Conservation (phyloP, 768 basidiomycete genomes). For the Trametes meyenii region DNA sequence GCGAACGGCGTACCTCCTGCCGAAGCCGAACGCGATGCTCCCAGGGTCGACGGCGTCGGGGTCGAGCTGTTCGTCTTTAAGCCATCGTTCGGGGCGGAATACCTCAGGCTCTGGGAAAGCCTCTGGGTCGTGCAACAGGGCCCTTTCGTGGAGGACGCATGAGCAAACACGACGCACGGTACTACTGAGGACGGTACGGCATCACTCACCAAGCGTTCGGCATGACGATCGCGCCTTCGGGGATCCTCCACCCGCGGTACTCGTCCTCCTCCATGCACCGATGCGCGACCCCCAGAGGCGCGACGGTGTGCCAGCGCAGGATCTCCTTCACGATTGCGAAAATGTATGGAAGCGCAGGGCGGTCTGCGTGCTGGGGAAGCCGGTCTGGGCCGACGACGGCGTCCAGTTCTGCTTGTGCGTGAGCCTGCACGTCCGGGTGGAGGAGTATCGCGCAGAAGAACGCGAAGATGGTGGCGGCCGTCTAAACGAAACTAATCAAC, state of each 20-base stretch:
- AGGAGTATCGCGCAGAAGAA: constrained; percentile 16
- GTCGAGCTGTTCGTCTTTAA: constrained; percentile 29
- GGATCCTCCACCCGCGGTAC: constrained; percentile 43
- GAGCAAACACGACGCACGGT: background rate
- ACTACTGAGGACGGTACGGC: no score
- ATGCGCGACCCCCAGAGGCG: constrained; percentile 29
- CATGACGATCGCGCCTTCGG: constrained; percentile 31
- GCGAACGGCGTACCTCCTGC: constrained; percentile 18
- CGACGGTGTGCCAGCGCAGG: constrained; percentile 18
- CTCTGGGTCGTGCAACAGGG: constrained; percentile 51
- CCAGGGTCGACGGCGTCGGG: constrained; percentile 11
- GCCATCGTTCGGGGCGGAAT: constrained; percentile 55
- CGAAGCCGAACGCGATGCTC: constrained; percentile 32
- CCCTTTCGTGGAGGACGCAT: constrained; percentile 46
- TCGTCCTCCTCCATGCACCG: constrained; percentile 41
- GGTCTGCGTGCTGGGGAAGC: constrained; percentile 22
- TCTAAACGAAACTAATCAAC: background rate
- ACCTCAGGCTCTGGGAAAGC: constrained; percentile 47
- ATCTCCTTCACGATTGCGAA: constrained; percentile 22
- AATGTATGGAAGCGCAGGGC: constrained; percentile 18
- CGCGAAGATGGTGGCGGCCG: background rate
- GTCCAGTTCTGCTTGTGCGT: constrained; percentile 24
- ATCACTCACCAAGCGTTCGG: constrained; percentile 20
- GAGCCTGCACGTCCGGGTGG: constrained; percentile 16
- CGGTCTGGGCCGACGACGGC: constrained; percentile 18